Evolutionary conservation across 305 asterid genomes (phyloP).

Genomic region (Fraxinus greggii): DNA sequence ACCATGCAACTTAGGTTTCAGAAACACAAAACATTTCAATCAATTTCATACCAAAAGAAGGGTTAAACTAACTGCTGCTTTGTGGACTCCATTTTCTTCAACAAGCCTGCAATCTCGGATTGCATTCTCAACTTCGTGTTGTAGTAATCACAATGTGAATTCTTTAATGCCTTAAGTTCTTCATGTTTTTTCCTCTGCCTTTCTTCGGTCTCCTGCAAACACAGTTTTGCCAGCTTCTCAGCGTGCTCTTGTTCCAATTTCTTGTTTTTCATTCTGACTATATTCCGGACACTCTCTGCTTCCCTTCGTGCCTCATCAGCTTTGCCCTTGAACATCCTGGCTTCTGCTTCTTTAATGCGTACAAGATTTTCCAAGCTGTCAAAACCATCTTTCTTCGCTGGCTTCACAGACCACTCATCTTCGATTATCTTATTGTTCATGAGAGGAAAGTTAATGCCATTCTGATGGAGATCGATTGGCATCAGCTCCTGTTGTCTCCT

Average conservation of each 20-base stretch:
- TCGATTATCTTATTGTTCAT: constrained; percentile 47
- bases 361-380: constrained; percentile 80
- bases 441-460: no score
- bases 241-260: constrained; percentile 70
- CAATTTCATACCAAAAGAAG: background rate
- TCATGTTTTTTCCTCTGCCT: constrained; percentile 59
- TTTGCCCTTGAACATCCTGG: constrained; percentile 77
- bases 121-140: constrained; percentile 95
- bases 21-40: background rate
- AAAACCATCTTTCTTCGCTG: constrained; percentile 57
- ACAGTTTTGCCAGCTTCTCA: constrained; percentile 59
- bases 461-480: constrained; percentile 49
- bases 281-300: constrained; percentile 56
- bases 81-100: constrained; percentile 89
- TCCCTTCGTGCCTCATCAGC: constrained; percentile 86
- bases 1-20: background rate
- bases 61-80: constrained; percentile 69
- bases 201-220: constrained; percentile 77
- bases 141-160: constrained; percentile 76
- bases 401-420: constrained; percentile 96
- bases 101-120: constrained; percentile 80
- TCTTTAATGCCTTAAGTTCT: constrained; percentile 76
- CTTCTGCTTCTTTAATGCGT: constrained; percentile 86
- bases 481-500: constrained; percentile 40
- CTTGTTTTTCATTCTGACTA: constrained; percentile 60